phyloP scores from a whole-genome alignment of 345 rosid genomes.

The Hibiscus trionum region DNA sequence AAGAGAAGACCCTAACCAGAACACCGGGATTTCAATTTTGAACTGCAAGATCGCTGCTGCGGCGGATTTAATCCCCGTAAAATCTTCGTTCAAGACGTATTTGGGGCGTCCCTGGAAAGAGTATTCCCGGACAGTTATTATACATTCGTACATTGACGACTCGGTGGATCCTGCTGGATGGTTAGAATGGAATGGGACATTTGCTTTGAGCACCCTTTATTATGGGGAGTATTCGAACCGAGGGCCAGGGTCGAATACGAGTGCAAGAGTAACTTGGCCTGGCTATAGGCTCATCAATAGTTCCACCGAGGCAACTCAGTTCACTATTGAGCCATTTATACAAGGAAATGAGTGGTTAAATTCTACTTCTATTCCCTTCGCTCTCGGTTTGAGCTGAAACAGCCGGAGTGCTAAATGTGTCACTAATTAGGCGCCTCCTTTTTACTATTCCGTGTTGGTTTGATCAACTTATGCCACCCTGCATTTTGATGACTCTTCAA shows the following conservation, averaged over 20 bases:
- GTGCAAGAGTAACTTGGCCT: slow-evolving; percentile 60
- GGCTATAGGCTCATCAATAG: slow-evolving; percentile 44
- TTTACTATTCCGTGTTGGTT: no score
- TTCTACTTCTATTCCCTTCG: slow-evolving; percentile 40
- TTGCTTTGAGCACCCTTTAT: slow-evolving; percentile 47
- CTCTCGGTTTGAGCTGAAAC: slow-evolving; percentile 7
- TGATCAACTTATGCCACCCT: no score
- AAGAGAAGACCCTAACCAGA: slow-evolving; percentile 40
- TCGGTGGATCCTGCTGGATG: slow-evolving; percentile 63
- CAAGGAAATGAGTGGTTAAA: slow-evolving; percentile 64
- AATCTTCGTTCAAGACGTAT: slow-evolving; percentile 38
- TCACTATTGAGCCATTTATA: slow-evolving; percentile 49
- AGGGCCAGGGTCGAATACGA: slow-evolving; percentile 59
- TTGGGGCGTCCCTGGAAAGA: slow-evolving; percentile 76
- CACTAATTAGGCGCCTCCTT: no score
- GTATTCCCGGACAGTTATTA: slow-evolving; percentile 56
- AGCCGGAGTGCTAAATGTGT: no score
- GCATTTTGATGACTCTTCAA: no score
- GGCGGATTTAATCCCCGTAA: slow-evolving; percentile 42
- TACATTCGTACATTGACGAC: slow-evolving; percentile 47
- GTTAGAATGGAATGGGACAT: slow-evolving; percentile 51
- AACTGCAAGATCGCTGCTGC: slow-evolving; percentile 61
- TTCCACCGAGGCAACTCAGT: slow-evolving; percentile 41
- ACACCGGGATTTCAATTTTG: slow-evolving; percentile 58
- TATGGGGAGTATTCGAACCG: slow-evolving; percentile 68